phyloP scores from a whole-genome alignment of 768 basidiomycete genomes.

The Agrocybe pediades region DNA sequence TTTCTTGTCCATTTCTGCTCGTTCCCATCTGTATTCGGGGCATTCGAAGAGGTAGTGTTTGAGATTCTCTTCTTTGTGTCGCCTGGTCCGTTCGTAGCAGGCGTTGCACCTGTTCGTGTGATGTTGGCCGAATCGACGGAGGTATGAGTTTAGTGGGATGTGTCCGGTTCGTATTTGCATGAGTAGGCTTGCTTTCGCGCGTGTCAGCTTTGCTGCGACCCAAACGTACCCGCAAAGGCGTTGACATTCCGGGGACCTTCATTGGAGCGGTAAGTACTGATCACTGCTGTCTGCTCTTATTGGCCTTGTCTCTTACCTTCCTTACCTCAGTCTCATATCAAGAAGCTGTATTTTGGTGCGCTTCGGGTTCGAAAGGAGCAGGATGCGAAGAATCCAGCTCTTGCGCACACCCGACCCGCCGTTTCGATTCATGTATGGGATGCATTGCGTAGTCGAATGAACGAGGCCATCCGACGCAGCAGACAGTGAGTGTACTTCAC shows the following conservation, averaged over 20 bases:
- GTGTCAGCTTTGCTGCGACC: conserved; percentile 11
- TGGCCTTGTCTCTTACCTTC: not conserved
- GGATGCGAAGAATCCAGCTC: conserved; percentile 22
- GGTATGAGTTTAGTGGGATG: too few relatives aligned
- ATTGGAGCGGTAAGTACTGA: conserved; percentile 29
- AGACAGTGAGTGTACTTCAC: conserved; percentile 13
- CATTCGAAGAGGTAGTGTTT: too few relatives aligned
- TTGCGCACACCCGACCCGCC: conserved; percentile 18
- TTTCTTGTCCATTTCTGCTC: too few relatives aligned
- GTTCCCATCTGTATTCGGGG: too few relatives aligned
- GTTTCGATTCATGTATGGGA: conserved; percentile 26
- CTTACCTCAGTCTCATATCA: conserved; percentile 27
- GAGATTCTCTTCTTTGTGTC: too few relatives aligned
- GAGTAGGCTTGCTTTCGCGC: conserved; percentile 15
- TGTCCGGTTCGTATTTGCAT: too few relatives aligned
- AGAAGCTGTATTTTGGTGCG: conserved; percentile 30
- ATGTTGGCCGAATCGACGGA: too few relatives aligned
- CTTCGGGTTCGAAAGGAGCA: conserved; percentile 30
- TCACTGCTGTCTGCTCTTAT: not conserved
- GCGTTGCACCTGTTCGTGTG: too few relatives aligned
- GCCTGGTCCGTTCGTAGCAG: too few relatives aligned
- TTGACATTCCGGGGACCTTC: conserved; percentile 25
- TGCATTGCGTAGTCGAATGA: conserved; percentile 26
- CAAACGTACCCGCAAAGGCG: conserved; percentile 20
- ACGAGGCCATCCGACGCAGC: conserved; percentile 20